Base-by-base conservation (phyloP, 257 asterid genomes). In the Primulina tabacum region DNA sequence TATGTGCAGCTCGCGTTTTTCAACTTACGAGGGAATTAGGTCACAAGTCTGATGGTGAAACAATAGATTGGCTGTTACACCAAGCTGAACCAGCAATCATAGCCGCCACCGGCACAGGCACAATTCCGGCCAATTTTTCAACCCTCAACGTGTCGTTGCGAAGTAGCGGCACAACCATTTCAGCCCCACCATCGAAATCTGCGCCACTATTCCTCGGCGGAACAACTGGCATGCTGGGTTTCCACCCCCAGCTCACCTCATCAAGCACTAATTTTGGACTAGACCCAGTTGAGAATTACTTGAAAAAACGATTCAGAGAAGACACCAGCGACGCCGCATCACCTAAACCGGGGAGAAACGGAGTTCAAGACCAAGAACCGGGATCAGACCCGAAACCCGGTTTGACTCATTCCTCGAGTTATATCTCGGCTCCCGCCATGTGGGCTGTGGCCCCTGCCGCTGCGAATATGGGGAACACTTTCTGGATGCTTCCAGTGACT, bases 391-490 rank as follows among this genome's bases (percentile, higher is more conserved):
- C 64, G 2, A 88, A 88, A 78, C 76, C 86, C 78, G 86, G 84
- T 68, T 71, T 78, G 9, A 60, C 81, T 52, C 80, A 81, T 32
- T 17, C 77, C 2, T 75, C 89, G 29, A 65, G 80, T 29, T 82
- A 73, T 79, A 71, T 86, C 71, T 85, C 87, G 4, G 88, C 79
- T 70, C 89, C 81, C 6, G 84, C 93, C 76, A 83, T 89, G 90
- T 86, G 96, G 96, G 89, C 96, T 3, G 87, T 83, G 65, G 90
- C 85, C 1, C 94, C 90, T 0, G 89, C 84, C 0, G 75, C 87
- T 5, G 74, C 87, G 20, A 88, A 77, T 76, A 81, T 82, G 24
- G 88, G 89, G 2, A 88, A 74, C 77, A 66, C 87, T n/a, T 86
- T 84, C 67, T 86, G 96, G 96, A 89, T 89, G 96, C 82, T 86